Percentiles rank a stretch among this genome's conserved stretches.
Conservation (phyloP, 108 stramenopile genomes). For the Fistulifera solaris region DNA sequence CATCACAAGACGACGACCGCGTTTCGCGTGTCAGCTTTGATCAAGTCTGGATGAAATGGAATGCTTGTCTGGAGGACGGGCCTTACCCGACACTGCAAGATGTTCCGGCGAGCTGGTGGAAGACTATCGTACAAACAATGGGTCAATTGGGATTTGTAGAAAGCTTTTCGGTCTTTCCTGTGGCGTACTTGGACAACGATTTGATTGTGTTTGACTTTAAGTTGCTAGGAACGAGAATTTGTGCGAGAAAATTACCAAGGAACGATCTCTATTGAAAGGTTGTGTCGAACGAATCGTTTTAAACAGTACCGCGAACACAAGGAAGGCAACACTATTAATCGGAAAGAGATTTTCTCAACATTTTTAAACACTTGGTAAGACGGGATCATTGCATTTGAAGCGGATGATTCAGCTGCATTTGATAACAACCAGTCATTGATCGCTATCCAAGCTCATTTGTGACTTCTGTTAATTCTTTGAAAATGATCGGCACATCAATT, state of each 20-base stretch:
- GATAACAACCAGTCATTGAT: no score
- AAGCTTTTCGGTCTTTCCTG: conserved; percentile 60
- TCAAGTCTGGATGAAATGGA: conserved; percentile 45
- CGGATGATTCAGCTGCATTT: no score
- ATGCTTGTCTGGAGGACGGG: conserved; percentile 3
- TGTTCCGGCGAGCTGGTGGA: conserved; percentile 43
- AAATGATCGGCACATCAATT: no score
- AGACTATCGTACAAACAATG: conserved; percentile 33
- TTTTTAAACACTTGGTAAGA: no score
- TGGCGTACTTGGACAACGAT: conserved; percentile 59
- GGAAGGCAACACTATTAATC: no score
- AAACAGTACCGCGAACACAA: no score
- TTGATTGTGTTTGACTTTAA: conserved; percentile 78
- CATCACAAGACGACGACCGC: conserved; percentile 28
- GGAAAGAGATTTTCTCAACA: no score
- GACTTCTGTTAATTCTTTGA: no score
- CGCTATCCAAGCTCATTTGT: no score
- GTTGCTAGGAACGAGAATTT: conserved; percentile 62
- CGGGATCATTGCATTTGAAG: no score
- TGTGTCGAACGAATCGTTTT: no score
- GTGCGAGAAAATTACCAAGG: conserved; percentile 35
- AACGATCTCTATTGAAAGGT: neutral
- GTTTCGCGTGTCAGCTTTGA: conserved; percentile 68
- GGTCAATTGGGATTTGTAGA: conserved; percentile 52
- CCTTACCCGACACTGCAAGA: conserved; percentile 32